These are phyloP conservation scores for Aegle marmelos DNA, from an alignment of 345 rosid genomes.

Conservation along the genomic window DNA sequence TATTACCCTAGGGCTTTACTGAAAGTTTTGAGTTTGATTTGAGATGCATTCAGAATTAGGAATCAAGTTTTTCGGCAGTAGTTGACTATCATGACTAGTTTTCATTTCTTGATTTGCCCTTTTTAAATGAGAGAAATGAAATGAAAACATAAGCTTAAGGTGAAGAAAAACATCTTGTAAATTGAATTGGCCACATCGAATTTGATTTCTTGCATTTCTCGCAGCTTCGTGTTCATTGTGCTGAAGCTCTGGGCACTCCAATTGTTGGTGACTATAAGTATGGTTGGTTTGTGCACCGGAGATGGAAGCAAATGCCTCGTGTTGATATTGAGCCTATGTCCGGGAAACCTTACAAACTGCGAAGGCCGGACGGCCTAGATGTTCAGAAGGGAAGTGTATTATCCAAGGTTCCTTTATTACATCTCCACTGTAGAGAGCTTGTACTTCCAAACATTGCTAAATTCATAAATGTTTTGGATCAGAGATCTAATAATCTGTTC, in stretches of 20 bases:
- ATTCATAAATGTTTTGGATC: slow-evolving; percentile 43
- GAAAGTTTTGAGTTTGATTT: background rate
- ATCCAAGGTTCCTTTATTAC: slow-evolving; percentile 82
- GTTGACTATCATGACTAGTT: background rate
- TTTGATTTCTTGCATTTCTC: slow-evolving; percentile 4
- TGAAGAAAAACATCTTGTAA: background rate
- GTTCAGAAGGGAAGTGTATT: slow-evolving; percentile 92
- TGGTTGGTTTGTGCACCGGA: slow-evolving; percentile 84
- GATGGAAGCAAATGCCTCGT: slow-evolving; percentile 82
- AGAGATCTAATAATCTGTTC: slow-evolving; percentile 22
- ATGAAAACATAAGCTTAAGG: background rate
- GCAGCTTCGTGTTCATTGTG: slow-evolving; percentile 93
- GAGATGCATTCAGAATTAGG: background rate
- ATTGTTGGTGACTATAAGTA: slow-evolving; percentile 89
- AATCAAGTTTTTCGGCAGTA: background rate
- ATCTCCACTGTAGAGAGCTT: slow-evolving; percentile 84
- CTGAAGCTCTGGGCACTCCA: slow-evolving; percentile 94
- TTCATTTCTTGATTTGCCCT: background rate
- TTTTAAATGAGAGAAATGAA: background rate
- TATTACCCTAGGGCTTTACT: background rate
- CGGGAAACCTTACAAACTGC: slow-evolving; percentile 70
- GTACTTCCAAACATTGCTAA: slow-evolving; percentile 81
- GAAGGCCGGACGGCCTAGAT: slow-evolving; percentile 78
- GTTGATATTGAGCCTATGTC: slow-evolving; percentile 65
- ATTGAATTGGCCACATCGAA: background rate